These are phyloP conservation scores for Blastocystis hominis DNA, from an alignment of 352 stramenopile genomes.

Conservation along the genomic window DNA sequence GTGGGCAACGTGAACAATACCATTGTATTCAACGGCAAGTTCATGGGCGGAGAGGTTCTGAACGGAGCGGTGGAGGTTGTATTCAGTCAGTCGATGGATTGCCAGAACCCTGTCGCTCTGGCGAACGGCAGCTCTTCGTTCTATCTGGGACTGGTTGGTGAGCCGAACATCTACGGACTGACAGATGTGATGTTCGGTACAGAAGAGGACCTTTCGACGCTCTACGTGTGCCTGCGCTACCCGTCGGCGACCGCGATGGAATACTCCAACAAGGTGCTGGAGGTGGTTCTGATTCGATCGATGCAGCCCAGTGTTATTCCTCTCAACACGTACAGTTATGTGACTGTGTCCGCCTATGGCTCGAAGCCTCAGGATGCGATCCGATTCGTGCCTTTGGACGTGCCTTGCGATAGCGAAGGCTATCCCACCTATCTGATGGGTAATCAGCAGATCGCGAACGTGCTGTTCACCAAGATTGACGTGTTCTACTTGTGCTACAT, in stretches of 20 bases:
- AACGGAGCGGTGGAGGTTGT: neutral
- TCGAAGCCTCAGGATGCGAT: neutral
- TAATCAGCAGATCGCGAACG: conserved; percentile 51
- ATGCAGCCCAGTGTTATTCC: conserved; percentile 11
- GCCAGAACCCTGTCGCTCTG: neutral
- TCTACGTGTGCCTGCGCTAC: conserved; percentile 39
- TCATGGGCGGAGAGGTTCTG: conserved; percentile 32
- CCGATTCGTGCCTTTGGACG: neutral
- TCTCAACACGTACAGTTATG: conserved; percentile 1
- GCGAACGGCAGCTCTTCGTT: neutral
- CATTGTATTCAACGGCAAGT: conserved; percentile 1
- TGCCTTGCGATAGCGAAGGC: neutral
- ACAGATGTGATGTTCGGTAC: neutral
- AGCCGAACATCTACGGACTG: neutral
- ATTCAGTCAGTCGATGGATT: conserved; percentile 4
- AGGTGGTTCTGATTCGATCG: conserved; percentile 1
- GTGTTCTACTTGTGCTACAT: conserved; percentile 35
- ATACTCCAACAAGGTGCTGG: neutral
- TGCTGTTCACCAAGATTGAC: conserved; percentile 13
- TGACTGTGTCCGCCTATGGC: neutral
- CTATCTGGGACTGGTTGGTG: neutral
- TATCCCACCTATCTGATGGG: conserved; percentile 29
- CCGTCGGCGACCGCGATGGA: neutral
- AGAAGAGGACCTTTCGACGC: neutral
- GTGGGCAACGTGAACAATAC: conserved; percentile 47